Percentiles rank a stretch among this genome's conserved stretches.
These are phyloP conservation scores for Penstemon davidsonii DNA, from an alignment of 257 asterid genomes.

Conservation along the genomic window DNA sequence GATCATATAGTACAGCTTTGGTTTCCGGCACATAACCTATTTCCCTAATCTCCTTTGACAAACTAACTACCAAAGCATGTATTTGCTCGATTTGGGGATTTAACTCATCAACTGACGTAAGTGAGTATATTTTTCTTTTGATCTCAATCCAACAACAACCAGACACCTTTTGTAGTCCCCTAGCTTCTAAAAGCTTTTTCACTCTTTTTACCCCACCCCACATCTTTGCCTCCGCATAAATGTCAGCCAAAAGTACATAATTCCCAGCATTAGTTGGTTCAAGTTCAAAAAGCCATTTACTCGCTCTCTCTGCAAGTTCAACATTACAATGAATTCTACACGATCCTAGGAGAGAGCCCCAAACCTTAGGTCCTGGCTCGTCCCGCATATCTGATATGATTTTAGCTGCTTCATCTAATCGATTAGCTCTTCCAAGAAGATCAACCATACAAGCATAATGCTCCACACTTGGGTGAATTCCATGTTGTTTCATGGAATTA, in stretches of 20 bases:
- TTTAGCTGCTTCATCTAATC: conserved; percentile 68
- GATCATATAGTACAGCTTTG: conserved; percentile 65
- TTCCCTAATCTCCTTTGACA: conserved; percentile 74
- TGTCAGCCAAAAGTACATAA: conserved; percentile 80
- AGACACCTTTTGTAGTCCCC: conserved; percentile 73
- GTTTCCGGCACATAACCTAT: conserved; percentile 75
- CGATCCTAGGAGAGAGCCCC: conserved; percentile 92
- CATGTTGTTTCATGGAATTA: conserved; percentile 60
- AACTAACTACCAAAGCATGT: conserved; percentile 58
- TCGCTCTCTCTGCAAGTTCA: conserved; percentile 73
- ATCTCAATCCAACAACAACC: conserved; percentile 93
- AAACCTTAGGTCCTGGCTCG: conserved; percentile 78
- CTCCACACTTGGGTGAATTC: conserved; percentile 62
- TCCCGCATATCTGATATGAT: conserved; percentile 66
- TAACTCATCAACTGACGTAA: conserved; percentile 66
- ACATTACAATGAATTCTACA: conserved; percentile 85
- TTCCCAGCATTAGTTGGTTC: conserved; percentile 92
- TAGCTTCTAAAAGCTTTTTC: conserved; percentile 63
- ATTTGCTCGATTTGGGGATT: conserved; percentile 76
- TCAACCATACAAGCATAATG: conserved; percentile 93
- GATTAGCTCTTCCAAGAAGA: conserved; percentile 89
- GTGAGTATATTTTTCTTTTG: conserved; percentile 47
- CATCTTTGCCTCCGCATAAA: conserved; percentile 80
- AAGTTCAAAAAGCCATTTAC: conserved; percentile 70
- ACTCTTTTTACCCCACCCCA: conserved; percentile 80